Percentiles rank a stretch among this genome's conserved stretches.
These are phyloP conservation scores for Penicillium bialowiezense DNA, from an alignment of 495 filamentous ascomycete genomes.

Conservation along the genomic window DNA sequence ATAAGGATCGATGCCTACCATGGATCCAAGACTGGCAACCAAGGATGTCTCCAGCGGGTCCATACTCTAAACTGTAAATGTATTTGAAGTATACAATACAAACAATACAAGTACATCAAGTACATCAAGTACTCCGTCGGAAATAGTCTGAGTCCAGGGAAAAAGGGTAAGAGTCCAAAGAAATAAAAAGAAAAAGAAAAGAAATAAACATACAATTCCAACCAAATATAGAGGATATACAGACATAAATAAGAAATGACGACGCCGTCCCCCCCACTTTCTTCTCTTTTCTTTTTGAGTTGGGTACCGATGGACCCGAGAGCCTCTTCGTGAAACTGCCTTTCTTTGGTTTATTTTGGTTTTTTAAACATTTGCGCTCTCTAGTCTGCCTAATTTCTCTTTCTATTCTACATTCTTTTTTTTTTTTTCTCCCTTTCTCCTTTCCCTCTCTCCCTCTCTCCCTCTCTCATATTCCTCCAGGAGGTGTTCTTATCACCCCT, in stretches of 20 bases:
- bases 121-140: too few species aligned
- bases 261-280: constrained; percentile 9
- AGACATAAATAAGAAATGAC: constrained; percentile 8
- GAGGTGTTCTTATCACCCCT: constrained; percentile 3
- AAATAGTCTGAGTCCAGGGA: too few species aligned
- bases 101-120: too few species aligned
- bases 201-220: neutral
- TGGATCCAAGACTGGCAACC: too few species aligned
- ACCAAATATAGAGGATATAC: neutral
- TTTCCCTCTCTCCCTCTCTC: neutral
- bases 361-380: constrained; percentile 5
- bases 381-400: constrained; percentile 9
- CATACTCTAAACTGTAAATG: too few species aligned
- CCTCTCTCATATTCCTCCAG: constrained; percentile 3
- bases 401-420: constrained; percentile 8
- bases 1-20: too few species aligned
- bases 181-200: neutral
- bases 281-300: constrained; percentile 13
- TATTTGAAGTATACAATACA: too few species aligned
- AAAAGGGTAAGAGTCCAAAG: too few species aligned
- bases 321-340: constrained; percentile 25
- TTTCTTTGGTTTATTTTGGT: constrained; percentile 2
- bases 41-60: too few species aligned
- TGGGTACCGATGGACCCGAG: constrained; percentile 21
- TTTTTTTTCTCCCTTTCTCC: constrained; percentile 7